Percentiles rank a stretch among this genome's conserved stretches.
phyloP scores from a whole-genome alignment of 139 green algal genomes.

The Closterium sp. region DNA sequence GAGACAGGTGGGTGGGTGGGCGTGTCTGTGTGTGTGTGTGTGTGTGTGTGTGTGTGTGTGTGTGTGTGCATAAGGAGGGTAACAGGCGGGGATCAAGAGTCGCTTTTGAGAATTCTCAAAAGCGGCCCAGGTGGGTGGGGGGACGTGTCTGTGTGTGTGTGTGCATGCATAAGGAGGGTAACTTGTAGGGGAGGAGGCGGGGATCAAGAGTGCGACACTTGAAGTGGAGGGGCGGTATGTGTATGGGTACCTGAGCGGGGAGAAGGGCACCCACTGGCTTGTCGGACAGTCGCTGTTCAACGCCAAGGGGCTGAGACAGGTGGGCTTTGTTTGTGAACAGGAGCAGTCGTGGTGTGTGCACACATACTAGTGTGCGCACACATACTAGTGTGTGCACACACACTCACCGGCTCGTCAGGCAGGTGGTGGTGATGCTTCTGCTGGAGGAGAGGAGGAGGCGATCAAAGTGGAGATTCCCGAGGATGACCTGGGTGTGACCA shows the following conservation, averaged over 20 bases:
- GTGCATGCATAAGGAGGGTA: too few relatives aligned
- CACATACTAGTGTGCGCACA: too few relatives aligned
- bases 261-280: conserved; percentile 95
- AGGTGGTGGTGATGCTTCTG: conserved; percentile 75
- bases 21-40: background rate
- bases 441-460: conserved; percentile 43
- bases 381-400: too few relatives aligned
- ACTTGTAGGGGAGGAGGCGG: conserved; percentile 86
- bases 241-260: conserved; percentile 72
- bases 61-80: too few relatives aligned
- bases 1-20: conserved; percentile 59
- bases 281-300: conserved; percentile 89
- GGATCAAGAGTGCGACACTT: conserved; percentile 84
- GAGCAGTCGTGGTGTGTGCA: too few relatives aligned
- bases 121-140: too few relatives aligned
- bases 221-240: conserved; percentile 73
- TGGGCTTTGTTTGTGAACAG: too few relatives aligned
- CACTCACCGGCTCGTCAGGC: background rate
- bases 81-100: too few relatives aligned
- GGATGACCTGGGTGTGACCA: conserved; percentile 75
- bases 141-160: too few relatives aligned
- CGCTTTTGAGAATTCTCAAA: too few relatives aligned
- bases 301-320: conserved; percentile 69
- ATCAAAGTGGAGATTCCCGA: conserved; percentile 66
- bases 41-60: too few relatives aligned